Base-by-base conservation (phyloP, 805 yeast genomes). In the Ogataea sp. region DNA sequence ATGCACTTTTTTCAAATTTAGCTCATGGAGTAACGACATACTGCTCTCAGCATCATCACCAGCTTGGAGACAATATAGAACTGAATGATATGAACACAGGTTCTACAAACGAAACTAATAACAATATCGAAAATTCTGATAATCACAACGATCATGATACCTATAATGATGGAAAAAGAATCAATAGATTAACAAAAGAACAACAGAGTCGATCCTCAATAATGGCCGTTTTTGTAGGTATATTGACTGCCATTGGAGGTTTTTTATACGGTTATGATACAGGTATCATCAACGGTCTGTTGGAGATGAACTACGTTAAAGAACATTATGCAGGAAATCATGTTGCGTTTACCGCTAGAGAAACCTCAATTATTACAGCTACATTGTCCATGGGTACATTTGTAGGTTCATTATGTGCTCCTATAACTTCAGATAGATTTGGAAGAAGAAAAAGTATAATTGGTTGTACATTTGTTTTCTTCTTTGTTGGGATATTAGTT, bases 261-360 rank as follows among this genome's bases (percentile, higher is more conserved):
- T 83, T 87, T 55, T 64, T 87, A 32, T 87, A 82, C 55, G 96
- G 96, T 1, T 88, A 84, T 55, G 96, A 87, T 58, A 87, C 96
- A 0, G 96, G 96, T 1, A 63, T 85, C 35, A 81, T 86, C 38
- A 86, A 86, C 55, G 86, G 85, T 44, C 64, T 87, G 6, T 55
- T 82, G 39, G 93, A 85, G 45, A 85, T 88, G 94, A 49, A 61
- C 11, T 83, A 73, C 53, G 87, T 87, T 32, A 66, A 68, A 31
- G 43, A 59, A 2, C 65, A 71, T 34, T 75, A 85, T 46, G 75
- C 90, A 1, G 49, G 66, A 0, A 65, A 72, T 46, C 58, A 64
- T 14, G 40, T 47, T 9, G 18, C 33, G 9, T 83, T 85, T 53
- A 68, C 74, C 1, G 74, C 83, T 1, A 71, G 64, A 39, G 83